phyloP scores from a whole-genome alignment of 1,139 yeast genomes.

The Scheffersomyces segobiensis region DNA sequence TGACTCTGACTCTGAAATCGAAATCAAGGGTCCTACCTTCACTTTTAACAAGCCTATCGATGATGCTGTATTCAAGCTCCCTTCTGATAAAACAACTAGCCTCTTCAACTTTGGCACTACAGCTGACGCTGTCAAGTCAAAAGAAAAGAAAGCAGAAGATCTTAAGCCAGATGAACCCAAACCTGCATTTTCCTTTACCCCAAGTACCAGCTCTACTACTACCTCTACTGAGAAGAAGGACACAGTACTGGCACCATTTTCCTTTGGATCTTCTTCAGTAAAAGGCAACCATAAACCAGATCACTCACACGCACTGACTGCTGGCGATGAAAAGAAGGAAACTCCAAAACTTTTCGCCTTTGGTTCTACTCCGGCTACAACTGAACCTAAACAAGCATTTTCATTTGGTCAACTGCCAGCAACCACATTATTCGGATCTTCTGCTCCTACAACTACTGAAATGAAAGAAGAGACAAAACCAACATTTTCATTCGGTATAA shows the following conservation, averaged over 20 bases:
- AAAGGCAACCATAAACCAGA: not conserved
- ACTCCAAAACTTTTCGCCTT: not conserved
- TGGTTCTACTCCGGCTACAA: not conserved
- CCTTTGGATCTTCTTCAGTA: not conserved
- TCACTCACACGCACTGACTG: not conserved
- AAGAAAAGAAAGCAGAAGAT: conserved; percentile 8
- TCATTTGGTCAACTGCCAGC: conserved; percentile 1
- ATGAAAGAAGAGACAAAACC: not conserved
- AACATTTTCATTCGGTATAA: not conserved
- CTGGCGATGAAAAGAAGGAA: not conserved
- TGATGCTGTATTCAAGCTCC: conserved; percentile 51
- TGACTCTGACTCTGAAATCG: conserved; percentile 56
- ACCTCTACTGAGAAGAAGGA: not conserved
- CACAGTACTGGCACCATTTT: not conserved
- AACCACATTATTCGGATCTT: not conserved
- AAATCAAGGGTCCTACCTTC: conserved; percentile 68
- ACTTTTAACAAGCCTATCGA: conserved; percentile 49
- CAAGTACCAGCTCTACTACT: not conserved
- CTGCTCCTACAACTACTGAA: not conserved
- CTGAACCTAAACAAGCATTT: conserved; percentile 3
- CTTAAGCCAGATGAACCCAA: conserved; percentile 7
- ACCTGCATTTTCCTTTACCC: conserved; percentile 16
- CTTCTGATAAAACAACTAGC: conserved; percentile 1
- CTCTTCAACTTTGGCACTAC: conserved; percentile 6
- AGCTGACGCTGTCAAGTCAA: conserved; percentile 1